Evolutionary conservation across 768 basidiomycete species (phyloP), one percentile per base, ranked within the genome.

Genomic region (Pisolithus marmoratus): DNA sequence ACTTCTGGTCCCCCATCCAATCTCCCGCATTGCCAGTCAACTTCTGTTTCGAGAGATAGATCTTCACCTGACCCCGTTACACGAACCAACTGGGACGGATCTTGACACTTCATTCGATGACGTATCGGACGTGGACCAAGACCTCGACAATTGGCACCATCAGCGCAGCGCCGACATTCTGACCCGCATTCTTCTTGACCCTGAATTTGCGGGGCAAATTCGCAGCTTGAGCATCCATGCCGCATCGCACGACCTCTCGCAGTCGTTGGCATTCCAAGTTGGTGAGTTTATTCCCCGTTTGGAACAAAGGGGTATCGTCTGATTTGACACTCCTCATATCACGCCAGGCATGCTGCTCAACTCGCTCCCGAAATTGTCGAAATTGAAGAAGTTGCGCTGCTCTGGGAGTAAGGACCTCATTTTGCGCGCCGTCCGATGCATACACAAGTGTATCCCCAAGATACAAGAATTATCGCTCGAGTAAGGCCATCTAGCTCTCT

Each of bases 101-200:
- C 26, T 26, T 4, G 26, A 7, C 26, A 7, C 3, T 4, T 23
- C 29, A 29, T 57, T 56, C 40, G 54, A 53, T 42, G 62, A 56
- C 19, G 44, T 23, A 19, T 15, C 37, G 4, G 57, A 48, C 50
- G 57, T 26, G 26, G 26, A 57, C 8, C 61, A 63, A 46, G 71
- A 77, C 31, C 67, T 73, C 8, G 77, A 82, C 44, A 70, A 68
- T 17, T 72, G 77, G 57, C 79, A 83, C 62, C 46, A 62, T 24
- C 83, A 81, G 54, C 78, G 84, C 19, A 85, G 78, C 54, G 85
- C 85, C 3, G 86, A 87, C 56, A 83, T 87, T 51, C 72, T 88
- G 34, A 83, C 82, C 0, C 73, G 82, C 29, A 77, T 87, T 50
- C 81, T 87, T 44, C 72, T 79, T 15, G 83, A 87, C 59, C 60